phyloP scores from a whole-genome alignment of 129 eudicot species.

The Flaveria trinervia region DNA sequence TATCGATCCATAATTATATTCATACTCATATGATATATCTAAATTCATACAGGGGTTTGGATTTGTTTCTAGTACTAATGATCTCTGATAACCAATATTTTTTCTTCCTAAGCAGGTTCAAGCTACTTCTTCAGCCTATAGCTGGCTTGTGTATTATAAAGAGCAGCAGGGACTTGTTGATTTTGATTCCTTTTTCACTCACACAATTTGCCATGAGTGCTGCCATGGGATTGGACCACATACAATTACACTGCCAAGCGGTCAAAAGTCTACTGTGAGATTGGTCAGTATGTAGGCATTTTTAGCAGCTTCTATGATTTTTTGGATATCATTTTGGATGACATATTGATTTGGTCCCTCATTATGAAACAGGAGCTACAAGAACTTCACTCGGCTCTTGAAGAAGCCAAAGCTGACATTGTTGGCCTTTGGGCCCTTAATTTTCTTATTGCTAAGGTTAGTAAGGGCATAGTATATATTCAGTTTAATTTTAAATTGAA shows the following conservation, averaged over 20 bases:
- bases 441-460: slow-evolving; percentile 72
- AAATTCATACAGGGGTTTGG: neutral
- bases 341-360: neutral
- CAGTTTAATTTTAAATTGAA: no score
- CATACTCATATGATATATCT: neutral
- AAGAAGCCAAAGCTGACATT: slow-evolving; percentile 98
- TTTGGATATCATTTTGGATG: neutral
- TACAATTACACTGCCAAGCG: slow-evolving; percentile 76
- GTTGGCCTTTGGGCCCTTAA: slow-evolving; percentile 97
- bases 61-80: neutral
- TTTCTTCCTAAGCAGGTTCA: slow-evolving; percentile 53
- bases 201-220: slow-evolving; percentile 93
- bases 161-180: slow-evolving; percentile 76
- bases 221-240: slow-evolving; percentile 99
- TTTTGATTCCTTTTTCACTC: slow-evolving; percentile 91
- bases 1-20: neutral
- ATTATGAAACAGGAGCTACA: slow-evolving; percentile 70
- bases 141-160: slow-evolving; percentile 66
- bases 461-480: neutral
- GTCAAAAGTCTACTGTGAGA: slow-evolving; percentile 88
- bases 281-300: slow-evolving; percentile 53
- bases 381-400: slow-evolving; percentile 89
- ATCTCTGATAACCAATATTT: neutral
- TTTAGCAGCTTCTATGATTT: neutral
- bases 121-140: slow-evolving; percentile 91